Percentiles rank a stretch among this genome's conserved stretches.
phyloP scores from a whole-genome alignment of 208 protist genomes.

The Lotmaria passim region DNA sequence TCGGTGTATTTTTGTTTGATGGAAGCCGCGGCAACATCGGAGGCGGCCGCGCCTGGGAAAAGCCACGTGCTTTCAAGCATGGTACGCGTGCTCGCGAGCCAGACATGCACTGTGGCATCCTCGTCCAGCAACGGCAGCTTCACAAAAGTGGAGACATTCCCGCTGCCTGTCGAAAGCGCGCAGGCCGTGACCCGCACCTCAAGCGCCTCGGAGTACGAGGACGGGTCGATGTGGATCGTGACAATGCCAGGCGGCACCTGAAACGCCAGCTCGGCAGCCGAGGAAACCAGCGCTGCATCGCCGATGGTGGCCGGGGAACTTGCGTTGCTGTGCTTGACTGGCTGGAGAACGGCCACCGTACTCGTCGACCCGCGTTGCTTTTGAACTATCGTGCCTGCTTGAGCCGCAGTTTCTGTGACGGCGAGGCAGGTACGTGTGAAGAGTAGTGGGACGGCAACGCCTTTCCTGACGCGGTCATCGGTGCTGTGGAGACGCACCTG shows the following conservation, averaged over 20 bases:
- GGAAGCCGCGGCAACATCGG: neutral
- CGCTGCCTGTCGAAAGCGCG: neutral
- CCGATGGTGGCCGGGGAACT: neutral
- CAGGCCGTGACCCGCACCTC: slow-evolving; percentile 25
- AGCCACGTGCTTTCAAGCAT: neutral
- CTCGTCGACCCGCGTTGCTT: neutral
- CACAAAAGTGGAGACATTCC: neutral
- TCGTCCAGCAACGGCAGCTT: slow-evolving; percentile 21
- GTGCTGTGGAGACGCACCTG: slow-evolving; percentile 23
- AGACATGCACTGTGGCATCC: slow-evolving; percentile 3
- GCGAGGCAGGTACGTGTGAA: slow-evolving; percentile 1
- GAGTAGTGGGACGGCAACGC: slow-evolving; percentile 2
- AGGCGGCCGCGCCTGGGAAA: neutral
- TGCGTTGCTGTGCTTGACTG: neutral
- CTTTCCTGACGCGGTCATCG: slow-evolving; percentile 6
- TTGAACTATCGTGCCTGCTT: neutral
- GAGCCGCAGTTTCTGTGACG: neutral
- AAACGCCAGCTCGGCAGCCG: slow-evolving; percentile 7
- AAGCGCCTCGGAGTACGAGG: slow-evolving; percentile 38
- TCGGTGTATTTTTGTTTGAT: neutral
- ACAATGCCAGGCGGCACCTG: slow-evolving; percentile 23
- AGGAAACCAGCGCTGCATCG: neutral
- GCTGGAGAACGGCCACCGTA: slow-evolving; percentile 1
- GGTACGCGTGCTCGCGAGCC: neutral
- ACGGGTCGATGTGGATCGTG: slow-evolving; percentile 3